Conservation (phyloP, 177 flowering plant species). For the Vitis hybrid region DNA sequence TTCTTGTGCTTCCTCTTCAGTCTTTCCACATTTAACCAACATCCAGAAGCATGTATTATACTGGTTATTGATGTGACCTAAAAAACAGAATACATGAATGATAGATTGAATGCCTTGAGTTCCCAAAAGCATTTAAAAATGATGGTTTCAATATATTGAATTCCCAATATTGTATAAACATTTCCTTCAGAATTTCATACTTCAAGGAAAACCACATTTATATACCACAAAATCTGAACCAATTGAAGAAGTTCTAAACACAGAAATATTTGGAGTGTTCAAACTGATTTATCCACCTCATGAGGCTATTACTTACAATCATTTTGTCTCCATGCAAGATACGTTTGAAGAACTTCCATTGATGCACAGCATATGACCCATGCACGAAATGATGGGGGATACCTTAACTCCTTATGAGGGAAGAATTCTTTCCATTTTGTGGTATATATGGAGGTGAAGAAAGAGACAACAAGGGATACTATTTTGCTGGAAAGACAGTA, state of each 20-base stretch:
- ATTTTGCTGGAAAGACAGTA: constrained; percentile 49
- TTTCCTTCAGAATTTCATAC: neutral
- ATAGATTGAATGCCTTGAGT: neutral
- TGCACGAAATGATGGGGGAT: constrained; percentile 50
- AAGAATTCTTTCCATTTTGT: constrained; percentile 61
- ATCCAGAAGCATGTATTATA: constrained; percentile 51
- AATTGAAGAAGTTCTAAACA: too few species aligned
- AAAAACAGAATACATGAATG: constrained; percentile 2
- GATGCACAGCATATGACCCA: constrained; percentile 51
- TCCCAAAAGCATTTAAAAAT: neutral
- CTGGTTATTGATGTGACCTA: constrained; percentile 51
- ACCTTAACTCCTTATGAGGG: constrained; percentile 38
- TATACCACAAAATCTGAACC: neutral
- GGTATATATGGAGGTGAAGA: constrained; percentile 50
- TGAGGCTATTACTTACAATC: constrained; percentile 39
- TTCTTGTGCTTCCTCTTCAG: constrained; percentile 46
- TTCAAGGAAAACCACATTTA: neutral
- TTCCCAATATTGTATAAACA: neutral
- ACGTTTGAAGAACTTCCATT: constrained; percentile 59
- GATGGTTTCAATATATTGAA: too few species aligned
- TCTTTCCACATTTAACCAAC: constrained; percentile 41
- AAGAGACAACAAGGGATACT: constrained; percentile 49
- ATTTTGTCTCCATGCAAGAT: constrained; percentile 66
- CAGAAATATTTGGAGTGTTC: too few species aligned
- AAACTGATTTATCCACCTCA: neutral